These are phyloP conservation scores for Colletotrichum sp. DNA, from an alignment of 2,329 filamentous ascomycete genomes.

Conservation along the genomic window DNA sequence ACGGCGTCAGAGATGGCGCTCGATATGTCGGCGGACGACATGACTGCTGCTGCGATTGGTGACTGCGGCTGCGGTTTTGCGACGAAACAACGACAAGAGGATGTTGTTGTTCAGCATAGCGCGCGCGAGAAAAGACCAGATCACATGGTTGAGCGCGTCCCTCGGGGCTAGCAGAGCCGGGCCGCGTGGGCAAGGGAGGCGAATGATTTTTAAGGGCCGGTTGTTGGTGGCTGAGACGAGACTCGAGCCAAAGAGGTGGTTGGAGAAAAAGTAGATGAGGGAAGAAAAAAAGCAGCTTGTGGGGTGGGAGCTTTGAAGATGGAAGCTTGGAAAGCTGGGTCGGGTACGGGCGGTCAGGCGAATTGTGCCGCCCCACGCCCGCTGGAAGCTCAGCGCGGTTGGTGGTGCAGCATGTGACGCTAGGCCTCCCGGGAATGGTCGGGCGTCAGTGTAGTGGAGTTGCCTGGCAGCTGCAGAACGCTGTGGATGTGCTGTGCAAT, in stretches of 20 bases:
- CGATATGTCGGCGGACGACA: conserved; percentile 45
- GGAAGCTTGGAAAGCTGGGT: conserved; percentile 14
- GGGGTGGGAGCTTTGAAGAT: conserved; percentile 11
- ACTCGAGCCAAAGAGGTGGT: conserved; percentile 7
- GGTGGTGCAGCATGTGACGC: conserved; percentile 13
- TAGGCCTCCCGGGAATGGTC: neutral
- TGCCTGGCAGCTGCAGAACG: neutral
- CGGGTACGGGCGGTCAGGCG: conserved; percentile 12
- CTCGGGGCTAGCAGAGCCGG: conserved; percentile 2
- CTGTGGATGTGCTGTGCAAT: neutral
- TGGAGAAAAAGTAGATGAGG: conserved; percentile 10
- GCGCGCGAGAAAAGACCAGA: conserved; percentile 13
- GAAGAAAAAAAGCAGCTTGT: conserved; percentile 13
- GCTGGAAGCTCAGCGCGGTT: neutral
- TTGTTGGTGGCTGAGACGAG: conserved; percentile 17
- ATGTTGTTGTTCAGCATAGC: conserved; percentile 18
- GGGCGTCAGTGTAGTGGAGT: neutral
- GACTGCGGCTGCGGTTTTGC: neutral
- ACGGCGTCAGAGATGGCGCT: conserved; percentile 39
- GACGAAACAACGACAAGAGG: neutral
- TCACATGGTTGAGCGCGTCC: conserved; percentile 17
- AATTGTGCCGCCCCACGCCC: conserved; percentile 14
- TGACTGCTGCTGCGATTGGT: conserved; percentile 30
- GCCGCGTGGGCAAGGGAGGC: neutral
- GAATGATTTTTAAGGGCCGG: neutral